phyloP scores from a whole-genome alignment of 768 basidiomycete species.

The Tremella fuciformis region DNA sequence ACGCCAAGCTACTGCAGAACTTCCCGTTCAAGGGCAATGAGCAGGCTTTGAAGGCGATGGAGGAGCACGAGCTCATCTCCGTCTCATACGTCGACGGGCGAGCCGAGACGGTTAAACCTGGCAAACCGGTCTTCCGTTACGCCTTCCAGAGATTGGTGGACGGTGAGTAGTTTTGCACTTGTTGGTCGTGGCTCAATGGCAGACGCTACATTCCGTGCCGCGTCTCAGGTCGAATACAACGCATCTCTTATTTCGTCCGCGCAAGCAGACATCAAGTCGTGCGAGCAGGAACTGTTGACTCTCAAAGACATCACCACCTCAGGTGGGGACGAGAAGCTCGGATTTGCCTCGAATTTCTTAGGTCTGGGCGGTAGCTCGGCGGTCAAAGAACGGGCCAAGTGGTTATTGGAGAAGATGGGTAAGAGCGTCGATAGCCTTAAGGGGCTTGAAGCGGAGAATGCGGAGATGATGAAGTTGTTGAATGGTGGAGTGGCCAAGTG shows the following conservation, averaged over 20 bases:
- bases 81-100: constrained; percentile 77
- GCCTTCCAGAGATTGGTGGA: constrained; percentile 78
- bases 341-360: constrained; percentile 40
- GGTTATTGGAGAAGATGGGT: constrained; percentile 72
- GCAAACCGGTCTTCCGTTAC: constrained; percentile 82
- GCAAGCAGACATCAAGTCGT: constrained; percentile 65
- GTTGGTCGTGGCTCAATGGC: background rate
- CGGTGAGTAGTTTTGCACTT: constrained; percentile 56
- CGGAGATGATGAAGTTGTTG: constrained; percentile 41
- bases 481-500: constrained; percentile 7
- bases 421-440: constrained; percentile 67
- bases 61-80: constrained; percentile 76
- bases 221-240: constrained; percentile 77
- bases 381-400: constrained; percentile 62
- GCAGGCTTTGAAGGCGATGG: constrained; percentile 72
- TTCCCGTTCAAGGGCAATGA: constrained; percentile 94
- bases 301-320: constrained; percentile 65
- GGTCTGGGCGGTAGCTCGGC: constrained; percentile 48
- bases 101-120: constrained; percentile 77
- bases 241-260: constrained; percentile 54
- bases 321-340: constrained; percentile 55
- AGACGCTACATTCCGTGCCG: constrained; percentile 77
- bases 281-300: constrained; percentile 70
- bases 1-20: constrained; percentile 74
- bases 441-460: constrained; percentile 68